A percentile compares a stretch with the other conserved stretches of the same genome.
Conservation (phyloP, 1,284 basidiomycete genomes). For the Phenoliferia sp. region DNA sequence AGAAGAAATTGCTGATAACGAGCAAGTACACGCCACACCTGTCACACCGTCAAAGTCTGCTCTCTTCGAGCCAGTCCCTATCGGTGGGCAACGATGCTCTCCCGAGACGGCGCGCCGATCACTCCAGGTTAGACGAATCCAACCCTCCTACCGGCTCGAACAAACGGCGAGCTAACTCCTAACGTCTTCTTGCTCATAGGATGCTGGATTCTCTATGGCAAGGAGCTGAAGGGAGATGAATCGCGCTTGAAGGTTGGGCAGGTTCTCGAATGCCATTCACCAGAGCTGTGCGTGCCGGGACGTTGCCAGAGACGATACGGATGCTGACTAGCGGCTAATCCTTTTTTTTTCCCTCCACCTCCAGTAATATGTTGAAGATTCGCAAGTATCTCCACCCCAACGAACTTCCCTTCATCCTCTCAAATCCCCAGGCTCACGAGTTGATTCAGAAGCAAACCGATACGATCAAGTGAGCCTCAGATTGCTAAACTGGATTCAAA, state of each 20-base stretch:
- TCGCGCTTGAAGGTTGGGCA: background rate
- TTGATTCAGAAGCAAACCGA: background rate
- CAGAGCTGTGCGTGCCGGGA: background rate
- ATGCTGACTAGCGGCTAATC: background rate
- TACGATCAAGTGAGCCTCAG: background rate
- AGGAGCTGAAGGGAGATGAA: no score
- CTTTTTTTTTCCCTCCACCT: background rate
- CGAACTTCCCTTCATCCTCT: background rate
- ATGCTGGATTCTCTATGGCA: no score
- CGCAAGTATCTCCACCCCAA: background rate
- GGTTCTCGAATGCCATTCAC: background rate
- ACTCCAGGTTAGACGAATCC: no score
- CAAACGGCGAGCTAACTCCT: no score
- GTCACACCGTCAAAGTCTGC: no score
- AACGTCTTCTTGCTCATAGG: no score
- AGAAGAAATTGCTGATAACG: no score
- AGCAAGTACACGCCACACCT: no score
- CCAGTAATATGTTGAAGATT: background rate
- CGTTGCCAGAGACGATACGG: background rate
- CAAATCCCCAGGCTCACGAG: background rate
- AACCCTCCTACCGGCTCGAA: no score
- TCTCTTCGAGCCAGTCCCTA: no score
- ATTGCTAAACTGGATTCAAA: background rate
- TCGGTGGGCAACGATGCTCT: no score
- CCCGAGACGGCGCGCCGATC: no score